Evolutionary conservation across 2,329 filamentous ascomycete species (phyloP).

Genomic region (Cladosporium sp.): DNA sequence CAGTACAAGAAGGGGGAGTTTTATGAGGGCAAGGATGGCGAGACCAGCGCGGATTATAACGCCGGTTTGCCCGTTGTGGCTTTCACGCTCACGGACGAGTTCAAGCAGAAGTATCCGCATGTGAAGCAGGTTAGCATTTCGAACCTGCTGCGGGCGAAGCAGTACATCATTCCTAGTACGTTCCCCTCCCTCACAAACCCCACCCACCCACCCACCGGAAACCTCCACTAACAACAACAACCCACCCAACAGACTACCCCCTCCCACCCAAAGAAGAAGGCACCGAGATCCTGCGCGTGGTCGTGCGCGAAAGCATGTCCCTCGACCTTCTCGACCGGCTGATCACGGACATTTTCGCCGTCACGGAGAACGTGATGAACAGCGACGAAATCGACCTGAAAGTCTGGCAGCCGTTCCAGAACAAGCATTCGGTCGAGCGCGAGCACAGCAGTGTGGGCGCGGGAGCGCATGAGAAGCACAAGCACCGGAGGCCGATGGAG

Average conservation of each 20-base stretch:
- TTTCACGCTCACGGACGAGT: conserved; percentile 58
- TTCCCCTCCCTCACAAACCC: background rate
- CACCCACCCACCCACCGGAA: background rate
- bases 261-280: conserved; percentile 58
- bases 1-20: conserved; percentile 39
- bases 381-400: conserved; percentile 49
- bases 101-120: conserved; percentile 56
- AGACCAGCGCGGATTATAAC: conserved; percentile 57
- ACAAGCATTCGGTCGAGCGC: conserved; percentile 38
- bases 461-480: conserved; percentile 39
- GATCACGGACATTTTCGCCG: conserved; percentile 55
- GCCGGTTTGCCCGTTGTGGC: conserved; percentile 64
- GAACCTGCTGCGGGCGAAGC: conserved; percentile 58
- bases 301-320: conserved; percentile 63
- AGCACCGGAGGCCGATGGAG: conserved; percentile 41
- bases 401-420: conserved; percentile 39
- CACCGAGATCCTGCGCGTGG: conserved; percentile 63
- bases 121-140: conserved; percentile 61
- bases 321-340: conserved; percentile 62
- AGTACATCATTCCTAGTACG: conserved; percentile 65
- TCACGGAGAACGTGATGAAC: conserved; percentile 58
- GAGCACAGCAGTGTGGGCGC: conserved; percentile 34
- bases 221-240: background rate
- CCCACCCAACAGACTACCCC: conserved; percentile 51
- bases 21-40: conserved; percentile 39